These are phyloP conservation scores for Flaveria robusta DNA, from an alignment of 129 eudicot genomes.

Conservation along the genomic window DNA sequence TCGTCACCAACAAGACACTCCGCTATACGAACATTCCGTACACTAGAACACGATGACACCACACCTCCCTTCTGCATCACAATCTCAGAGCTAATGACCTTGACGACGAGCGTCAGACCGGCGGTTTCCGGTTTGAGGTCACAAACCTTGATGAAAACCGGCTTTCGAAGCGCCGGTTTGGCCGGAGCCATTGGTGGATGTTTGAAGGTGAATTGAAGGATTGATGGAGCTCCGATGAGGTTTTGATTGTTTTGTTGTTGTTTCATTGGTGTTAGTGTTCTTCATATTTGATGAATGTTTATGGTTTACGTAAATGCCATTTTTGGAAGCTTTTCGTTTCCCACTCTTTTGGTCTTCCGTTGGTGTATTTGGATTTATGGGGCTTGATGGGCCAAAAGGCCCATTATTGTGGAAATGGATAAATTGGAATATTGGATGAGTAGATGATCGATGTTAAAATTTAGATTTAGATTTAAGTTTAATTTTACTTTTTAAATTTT, in stretches of 20 bases:
- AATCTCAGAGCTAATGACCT: conserved; percentile 34
- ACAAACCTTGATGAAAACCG: conserved; percentile 33
- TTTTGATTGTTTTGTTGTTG: conserved; percentile 8
- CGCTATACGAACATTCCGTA: conserved; percentile 37
- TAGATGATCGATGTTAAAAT: too few species aligned
- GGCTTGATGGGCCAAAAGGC: conserved; percentile 10
- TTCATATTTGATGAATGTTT: conserved; percentile 27
- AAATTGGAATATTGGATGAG: too few species aligned
- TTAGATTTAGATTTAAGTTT: too few species aligned
- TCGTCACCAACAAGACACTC: conserved; percentile 50
- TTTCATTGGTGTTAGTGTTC: background rate
- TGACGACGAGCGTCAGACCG: conserved; percentile 34
- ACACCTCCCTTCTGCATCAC: conserved; percentile 34
- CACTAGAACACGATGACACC: conserved; percentile 14
- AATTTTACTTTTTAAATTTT: too few species aligned
- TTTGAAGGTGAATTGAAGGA: background rate
- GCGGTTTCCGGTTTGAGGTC: conserved; percentile 36
- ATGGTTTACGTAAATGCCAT: conserved; percentile 37
- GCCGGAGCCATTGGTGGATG: conserved; percentile 21
- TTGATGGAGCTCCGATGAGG: background rate
- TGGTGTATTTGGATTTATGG: conserved; percentile 30
- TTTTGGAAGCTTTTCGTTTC: conserved; percentile 19
- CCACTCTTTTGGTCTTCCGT: conserved; percentile 28
- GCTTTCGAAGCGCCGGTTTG: conserved; percentile 40
- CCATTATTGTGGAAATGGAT: background rate